Percentiles rank a stretch among this genome's conserved stretches.
Conservation (phyloP, 2,329 filamentous ascomycete species). For the Aspergillus niger region DNA sequence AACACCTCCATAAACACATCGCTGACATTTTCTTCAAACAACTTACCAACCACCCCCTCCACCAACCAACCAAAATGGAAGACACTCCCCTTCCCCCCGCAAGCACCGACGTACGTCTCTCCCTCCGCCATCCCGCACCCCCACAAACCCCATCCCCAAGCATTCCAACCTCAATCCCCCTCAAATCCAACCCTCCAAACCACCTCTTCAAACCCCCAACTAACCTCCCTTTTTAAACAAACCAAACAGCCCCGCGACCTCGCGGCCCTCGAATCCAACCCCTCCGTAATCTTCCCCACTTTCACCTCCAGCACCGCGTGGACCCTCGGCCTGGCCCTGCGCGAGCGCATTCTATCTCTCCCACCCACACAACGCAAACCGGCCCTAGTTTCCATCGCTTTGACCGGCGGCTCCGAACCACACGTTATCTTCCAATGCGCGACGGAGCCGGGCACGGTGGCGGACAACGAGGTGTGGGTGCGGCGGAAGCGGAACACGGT, state of each 20-base stretch:
- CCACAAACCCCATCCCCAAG: neutral
- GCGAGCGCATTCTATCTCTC: conserved; percentile 40
- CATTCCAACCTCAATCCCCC: neutral
- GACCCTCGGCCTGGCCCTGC: conserved; percentile 41
- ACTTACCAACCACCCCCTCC: neutral
- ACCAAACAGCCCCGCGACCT: conserved; percentile 29
- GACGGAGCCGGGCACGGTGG: conserved; percentile 66
- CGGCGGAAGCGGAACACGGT: conserved; percentile 71
- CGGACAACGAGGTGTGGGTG: conserved; percentile 74
- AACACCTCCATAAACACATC: neutral
- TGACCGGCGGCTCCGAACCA: conserved; percentile 33
- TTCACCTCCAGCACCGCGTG: conserved; percentile 46
- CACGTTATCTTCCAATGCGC: conserved; percentile 71
- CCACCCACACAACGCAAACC: conserved; percentile 37
- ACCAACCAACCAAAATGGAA: conserved; percentile 26
- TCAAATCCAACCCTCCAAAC: neutral
- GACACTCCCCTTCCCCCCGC: conserved; percentile 27
- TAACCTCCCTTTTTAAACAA: neutral
- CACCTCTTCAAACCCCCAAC: conserved; percentile 1
- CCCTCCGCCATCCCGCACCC: neutral
- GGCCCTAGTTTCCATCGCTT: conserved; percentile 44
- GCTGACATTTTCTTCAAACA: neutral
- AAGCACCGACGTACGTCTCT: conserved; percentile 33
- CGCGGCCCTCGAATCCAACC: conserved; percentile 33
- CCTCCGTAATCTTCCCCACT: conserved; percentile 33